Base-by-base conservation (phyloP, 768 basidiomycete genomes). In the Leccinellum rugosiceps region DNA sequence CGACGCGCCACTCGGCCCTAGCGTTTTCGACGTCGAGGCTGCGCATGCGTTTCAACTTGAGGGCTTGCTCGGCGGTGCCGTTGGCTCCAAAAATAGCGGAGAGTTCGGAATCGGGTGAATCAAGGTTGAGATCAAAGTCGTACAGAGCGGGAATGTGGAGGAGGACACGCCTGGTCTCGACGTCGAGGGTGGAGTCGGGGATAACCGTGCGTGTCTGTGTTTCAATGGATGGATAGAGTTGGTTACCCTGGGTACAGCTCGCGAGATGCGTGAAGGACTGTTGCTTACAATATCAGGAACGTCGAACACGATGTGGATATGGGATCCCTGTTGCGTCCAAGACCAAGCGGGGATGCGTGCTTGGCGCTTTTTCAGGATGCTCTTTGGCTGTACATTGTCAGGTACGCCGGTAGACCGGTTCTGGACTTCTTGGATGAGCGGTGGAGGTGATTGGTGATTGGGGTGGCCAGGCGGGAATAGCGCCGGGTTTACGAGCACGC, bases 1-100 rank as follows among this genome's bases (percentile, higher is more conserved):
- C 80, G 21, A 88, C 77, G 32, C 75, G 77, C 89, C 90, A 92
- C 67, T 89, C 84, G 7, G 87, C 88, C 47, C 66, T 74, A 0
- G 88, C 88, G 2, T 64, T 68, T 23, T 88, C 86, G 0, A 89
- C 81, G 56, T 87, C 78, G 15, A 90, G 76, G 38, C 78, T 76
- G 6, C 83, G 74, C 63, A 80, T 77, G 44, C 82, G 78, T 63
- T 88, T 88, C 35, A 90, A 75, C 56, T 67, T 71, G 51, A 88
- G 66, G 59, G 77, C 62, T 57, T 71, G 60, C 55, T 67, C 50
- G 26, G 52, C 44, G 49, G 67, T 64, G 15, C 28, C 57, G 6
- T 56, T 54, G 17, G 60, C 59, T 19, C 58, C 57, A 49, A 70
- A 68, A 13, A 54, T 32, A 31, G 62, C 59, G 56, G 72, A 71